A percentile compares a stretch with the other conserved stretches of the same genome.
These are phyloP conservation scores for Antrodiella citrinella DNA, from an alignment of 768 basidiomycete species.

Conservation along the genomic window DNA sequence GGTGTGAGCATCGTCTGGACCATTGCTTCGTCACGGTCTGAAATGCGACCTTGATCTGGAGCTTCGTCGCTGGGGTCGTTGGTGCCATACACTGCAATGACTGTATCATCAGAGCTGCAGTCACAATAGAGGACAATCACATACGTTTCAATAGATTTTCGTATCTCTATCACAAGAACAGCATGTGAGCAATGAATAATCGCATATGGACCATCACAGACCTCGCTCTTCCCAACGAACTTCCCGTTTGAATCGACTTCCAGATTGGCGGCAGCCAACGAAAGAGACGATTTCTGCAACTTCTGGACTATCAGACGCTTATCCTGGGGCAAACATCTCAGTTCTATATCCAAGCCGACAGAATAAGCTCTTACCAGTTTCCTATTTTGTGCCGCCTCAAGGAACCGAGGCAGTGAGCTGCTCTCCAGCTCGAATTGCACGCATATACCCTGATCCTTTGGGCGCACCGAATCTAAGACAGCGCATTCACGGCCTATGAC, in stretches of 20 bases:
- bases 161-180: conserved; percentile 5
- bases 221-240: conserved; percentile 14
- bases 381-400: conserved; percentile 33
- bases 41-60: neutral
- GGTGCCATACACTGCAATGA: conserved; percentile 18
- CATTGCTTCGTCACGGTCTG: neutral
- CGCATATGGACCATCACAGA: neutral
- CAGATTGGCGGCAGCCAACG: conserved; percentile 10
- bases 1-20: neutral
- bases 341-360: no score
- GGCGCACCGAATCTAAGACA: conserved; percentile 7
- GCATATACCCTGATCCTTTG: conserved; percentile 15
- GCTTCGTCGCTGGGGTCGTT: conserved; percentile 17
- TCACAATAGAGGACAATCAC: conserved; percentile 19
- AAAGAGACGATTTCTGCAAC: conserved; percentile 14
- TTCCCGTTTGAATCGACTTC: conserved; percentile 17
- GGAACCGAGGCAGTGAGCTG: conserved; percentile 29
- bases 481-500: conserved; percentile 11
- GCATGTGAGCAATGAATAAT: neutral
- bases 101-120: conserved; percentile 16
- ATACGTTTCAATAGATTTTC: conserved; percentile 19
- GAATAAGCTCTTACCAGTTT: conserved; percentile 42
- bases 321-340: no score
- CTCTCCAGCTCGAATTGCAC: conserved; percentile 30
- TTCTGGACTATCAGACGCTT: neutral